Evolutionary conservation across 2,329 filamentous ascomycete genomes (phyloP).

Genomic region (Pseudocercospora macadamiae): DNA sequence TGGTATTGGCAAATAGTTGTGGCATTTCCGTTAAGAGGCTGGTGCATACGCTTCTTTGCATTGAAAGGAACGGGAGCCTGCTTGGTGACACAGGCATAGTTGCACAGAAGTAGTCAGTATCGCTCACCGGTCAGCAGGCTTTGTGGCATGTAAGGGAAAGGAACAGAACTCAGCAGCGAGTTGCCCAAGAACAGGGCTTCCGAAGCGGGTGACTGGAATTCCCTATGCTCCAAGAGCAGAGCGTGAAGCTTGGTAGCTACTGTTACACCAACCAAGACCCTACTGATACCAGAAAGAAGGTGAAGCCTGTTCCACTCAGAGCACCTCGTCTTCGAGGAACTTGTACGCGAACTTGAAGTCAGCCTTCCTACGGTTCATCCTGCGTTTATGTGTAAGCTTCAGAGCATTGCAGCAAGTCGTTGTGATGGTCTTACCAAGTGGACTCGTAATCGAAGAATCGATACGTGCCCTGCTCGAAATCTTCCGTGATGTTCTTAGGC

Average conservation of each 20-base stretch:
- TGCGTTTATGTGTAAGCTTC: slow-evolving; percentile 43
- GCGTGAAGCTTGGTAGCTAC: slow-evolving; percentile 22
- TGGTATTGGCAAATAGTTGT: slow-evolving; percentile 1
- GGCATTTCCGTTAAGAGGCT: neutral
- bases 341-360: slow-evolving; percentile 99
- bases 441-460: slow-evolving; percentile 99
- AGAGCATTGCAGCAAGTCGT: slow-evolving; percentile 10
- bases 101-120: slow-evolving; percentile 3
- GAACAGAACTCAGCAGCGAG: slow-evolving; percentile 2
- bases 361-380: slow-evolving; percentile 98
- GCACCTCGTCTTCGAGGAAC: slow-evolving; percentile 79
- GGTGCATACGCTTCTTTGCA: neutral
- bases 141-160: neutral
- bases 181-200: slow-evolving; percentile 4
- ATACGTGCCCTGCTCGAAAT: slow-evolving; percentile 98
- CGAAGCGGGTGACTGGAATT: slow-evolving; percentile 12
- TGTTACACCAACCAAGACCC: slow-evolving; percentile 23
- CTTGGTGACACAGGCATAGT: neutral
- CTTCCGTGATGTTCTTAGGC: slow-evolving; percentile 97
- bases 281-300: slow-evolving; percentile 13
- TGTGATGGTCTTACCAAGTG: slow-evolving; percentile 75
- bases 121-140: slow-evolving; percentile 2
- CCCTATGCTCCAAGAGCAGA: slow-evolving; percentile 15
- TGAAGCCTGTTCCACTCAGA: slow-evolving; percentile 57
- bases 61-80: too few species aligned